Conservation (phyloP, 2,329 filamentous ascomycete genomes). For the Parafenestella ontariensis region DNA sequence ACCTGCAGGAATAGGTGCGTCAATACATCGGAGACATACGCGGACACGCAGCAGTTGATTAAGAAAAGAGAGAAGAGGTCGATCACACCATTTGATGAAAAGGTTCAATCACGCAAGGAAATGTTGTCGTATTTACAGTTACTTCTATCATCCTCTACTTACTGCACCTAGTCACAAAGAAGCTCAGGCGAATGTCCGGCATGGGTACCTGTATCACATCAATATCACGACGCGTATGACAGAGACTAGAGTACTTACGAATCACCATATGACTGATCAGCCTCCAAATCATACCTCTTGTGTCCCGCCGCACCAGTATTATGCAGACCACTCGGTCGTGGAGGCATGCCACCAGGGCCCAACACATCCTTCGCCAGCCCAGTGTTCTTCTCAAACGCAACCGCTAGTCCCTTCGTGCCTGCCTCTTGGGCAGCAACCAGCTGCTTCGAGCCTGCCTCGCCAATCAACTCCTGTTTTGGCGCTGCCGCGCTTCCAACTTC, state of each 20-base stretch:
- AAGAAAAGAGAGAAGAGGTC: background rate
- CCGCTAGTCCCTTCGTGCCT: constrained; percentile 73
- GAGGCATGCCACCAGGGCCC: constrained; percentile 80
- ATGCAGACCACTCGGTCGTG: constrained; percentile 77
- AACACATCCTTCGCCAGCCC: constrained; percentile 65
- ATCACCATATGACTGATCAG: constrained; percentile 70
- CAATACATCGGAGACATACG: too few relatives aligned
- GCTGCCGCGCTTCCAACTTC: constrained; percentile 80
- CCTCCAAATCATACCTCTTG: constrained; percentile 72
- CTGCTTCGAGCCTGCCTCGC: constrained; percentile 74
- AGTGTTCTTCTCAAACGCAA: constrained; percentile 73
- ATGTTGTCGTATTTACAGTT: constrained; percentile 38
- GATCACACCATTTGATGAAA: too few relatives aligned
- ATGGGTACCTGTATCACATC: constrained; percentile 50
- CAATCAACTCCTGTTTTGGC: constrained; percentile 82
- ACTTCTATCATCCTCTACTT: constrained; percentile 22
- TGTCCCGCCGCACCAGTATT: constrained; percentile 62
- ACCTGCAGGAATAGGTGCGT: too few relatives aligned
- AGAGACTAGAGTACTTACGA: constrained; percentile 41
- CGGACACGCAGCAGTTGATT: background rate
- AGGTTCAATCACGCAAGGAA: too few relatives aligned
- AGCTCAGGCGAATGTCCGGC: constrained; percentile 52
- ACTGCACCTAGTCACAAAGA: background rate
- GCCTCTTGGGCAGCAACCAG: constrained; percentile 79
- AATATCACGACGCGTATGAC: constrained; percentile 5